Conservation (phyloP, 2,329 filamentous ascomycete species). For the Podosphaera xanthii region DNA sequence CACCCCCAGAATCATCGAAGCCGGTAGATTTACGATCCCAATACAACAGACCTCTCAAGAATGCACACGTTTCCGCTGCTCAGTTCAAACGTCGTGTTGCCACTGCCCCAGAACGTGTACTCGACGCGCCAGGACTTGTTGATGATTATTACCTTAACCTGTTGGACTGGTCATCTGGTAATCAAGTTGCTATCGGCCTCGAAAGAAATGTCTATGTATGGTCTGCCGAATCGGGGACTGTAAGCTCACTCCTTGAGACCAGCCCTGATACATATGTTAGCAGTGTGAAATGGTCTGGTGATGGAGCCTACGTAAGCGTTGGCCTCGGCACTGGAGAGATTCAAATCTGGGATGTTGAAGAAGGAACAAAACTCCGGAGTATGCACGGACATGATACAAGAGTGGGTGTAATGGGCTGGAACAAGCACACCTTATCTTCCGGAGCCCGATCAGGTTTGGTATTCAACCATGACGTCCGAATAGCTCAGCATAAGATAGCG, state of each 20-base stretch:
- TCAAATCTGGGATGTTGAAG: slow-evolving; percentile 97
- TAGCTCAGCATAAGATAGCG: slow-evolving; percentile 93
- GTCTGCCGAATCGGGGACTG: slow-evolving; percentile 83
- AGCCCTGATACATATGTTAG: slow-evolving; percentile 83
- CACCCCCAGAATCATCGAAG: slow-evolving; percentile 92
- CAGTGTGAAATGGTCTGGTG: slow-evolving; percentile 96
- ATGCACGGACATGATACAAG: slow-evolving; percentile 96
- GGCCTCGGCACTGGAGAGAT: slow-evolving; percentile 89
- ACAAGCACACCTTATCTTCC: slow-evolving; percentile 90
- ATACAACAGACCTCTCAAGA: slow-evolving; percentile 89
- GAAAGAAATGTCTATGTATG: slow-evolving; percentile 96
- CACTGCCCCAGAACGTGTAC: slow-evolving; percentile 82
- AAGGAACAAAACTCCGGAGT: slow-evolving; percentile 84
- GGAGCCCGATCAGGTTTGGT: slow-evolving; percentile 86
- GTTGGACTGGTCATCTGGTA: slow-evolving; percentile 91
- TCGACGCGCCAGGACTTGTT: slow-evolving; percentile 85
- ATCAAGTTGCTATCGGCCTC: slow-evolving; percentile 93
- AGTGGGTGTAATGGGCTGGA: slow-evolving; percentile 97
- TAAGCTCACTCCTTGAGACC: slow-evolving; percentile 74
- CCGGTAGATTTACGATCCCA: slow-evolving; percentile 92
- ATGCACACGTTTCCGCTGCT: slow-evolving; percentile 47
- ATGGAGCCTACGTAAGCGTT: slow-evolving; percentile 88
- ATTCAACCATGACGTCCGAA: slow-evolving; percentile 95
- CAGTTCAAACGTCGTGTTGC: slow-evolving; percentile 83
- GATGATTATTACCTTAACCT: slow-evolving; percentile 99